Evolutionary conservation across 208 protist genomes (phyloP), one percentile per base, ranked within the genome.

Genomic region (Acanthamoeba triangularis): DNA sequence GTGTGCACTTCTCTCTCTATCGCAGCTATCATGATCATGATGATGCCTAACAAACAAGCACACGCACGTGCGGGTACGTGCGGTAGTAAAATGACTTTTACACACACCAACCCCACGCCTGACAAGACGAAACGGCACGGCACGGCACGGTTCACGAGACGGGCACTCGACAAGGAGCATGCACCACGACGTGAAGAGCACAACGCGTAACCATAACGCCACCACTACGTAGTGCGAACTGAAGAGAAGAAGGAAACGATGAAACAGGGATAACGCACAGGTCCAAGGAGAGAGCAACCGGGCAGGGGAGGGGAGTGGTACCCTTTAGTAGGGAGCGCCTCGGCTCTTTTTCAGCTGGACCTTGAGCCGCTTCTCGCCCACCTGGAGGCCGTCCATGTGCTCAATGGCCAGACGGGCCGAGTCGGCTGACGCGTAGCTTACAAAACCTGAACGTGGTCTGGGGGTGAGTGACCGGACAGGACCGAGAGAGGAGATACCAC

Each of bases 311-410:
- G 25, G 16, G 2, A 65, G 7, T 65, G 7, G 87, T 67, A 65
- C 80, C 33, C 30, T 25, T 37, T 84, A 94, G 67, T 94, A 94
- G 90, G 90, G 90, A 25, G 63, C 16, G 52, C 69, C 69, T 56
- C 67, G 35, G 18, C 93, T 56, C 54, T 90, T 87, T 80, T 96
- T 96, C 44, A 95, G 91, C 85, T 97, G 95, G 10, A 97, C 96
- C 94, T 97, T 97, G 44, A 97, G 91, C 37, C 90, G 93, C 95
- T 97, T 97, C 67, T 95, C 93, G n/a, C 95, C 96, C 25, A 97
- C 90, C 72, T 96, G 93, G 69, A 96, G 96, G 11, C 97, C 97
- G 80, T 97, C 96, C 97, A 97, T 97, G 41, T 87, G 3, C 78
- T 96, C 63, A 52, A 97, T 97, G 35, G 97, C 97, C 47, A 69